Evolutionary conservation across 768 basidiomycete species (phyloP), one percentile per base, ranked within the genome.

Genomic region (Termitomyces sp.): DNA sequence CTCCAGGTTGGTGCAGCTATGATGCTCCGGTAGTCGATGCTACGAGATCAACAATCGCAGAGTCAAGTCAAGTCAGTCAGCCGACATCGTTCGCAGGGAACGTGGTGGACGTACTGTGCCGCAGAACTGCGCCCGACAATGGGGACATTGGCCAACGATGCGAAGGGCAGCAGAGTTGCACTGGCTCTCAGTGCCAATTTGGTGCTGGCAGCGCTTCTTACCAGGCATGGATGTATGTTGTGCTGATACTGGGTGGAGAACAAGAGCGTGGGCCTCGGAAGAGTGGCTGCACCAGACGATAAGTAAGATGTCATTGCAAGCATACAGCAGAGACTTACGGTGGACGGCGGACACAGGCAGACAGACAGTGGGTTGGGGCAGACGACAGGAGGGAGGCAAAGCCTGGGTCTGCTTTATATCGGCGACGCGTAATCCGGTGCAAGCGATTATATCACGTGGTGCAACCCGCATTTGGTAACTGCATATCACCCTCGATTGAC

Each of bases 11-110:
- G 82, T 80, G 75, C 92, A 95, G 54, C 80, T 79, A 70, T 95
- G 92, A 63, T 91, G 89, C 68, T 94, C 93, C 7, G 93, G 91
- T 61, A 95, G 79, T 58, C 92, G 89, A 68, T 94, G 93, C 89
- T 94, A 55, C 30, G n/a, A 63, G 57, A 56, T 25, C 56, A 34
- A n/a, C 12, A 42, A 60, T 56, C 32, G 42, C 25, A 54, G n/a
- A n/a, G n/a, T n/a, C n/a, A n/a, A n/a, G n/a, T n/a, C 61, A 55
- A 63, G 56, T 66, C 49, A 69, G 34, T 4, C 34, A 34, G 50
- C 41, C 39, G 19, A 35, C 32, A 16, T 42, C n/a, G 64, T 55
- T 52, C 19, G 50, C 47, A 21, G 42, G 27, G 27, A 35, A 27
- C 46, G 50, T n/a, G 44, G 58, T 57, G 52, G 42, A 80, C 89